Base-by-base conservation (phyloP, 805 yeast genomes). In the Yarrowia sp. region DNA sequence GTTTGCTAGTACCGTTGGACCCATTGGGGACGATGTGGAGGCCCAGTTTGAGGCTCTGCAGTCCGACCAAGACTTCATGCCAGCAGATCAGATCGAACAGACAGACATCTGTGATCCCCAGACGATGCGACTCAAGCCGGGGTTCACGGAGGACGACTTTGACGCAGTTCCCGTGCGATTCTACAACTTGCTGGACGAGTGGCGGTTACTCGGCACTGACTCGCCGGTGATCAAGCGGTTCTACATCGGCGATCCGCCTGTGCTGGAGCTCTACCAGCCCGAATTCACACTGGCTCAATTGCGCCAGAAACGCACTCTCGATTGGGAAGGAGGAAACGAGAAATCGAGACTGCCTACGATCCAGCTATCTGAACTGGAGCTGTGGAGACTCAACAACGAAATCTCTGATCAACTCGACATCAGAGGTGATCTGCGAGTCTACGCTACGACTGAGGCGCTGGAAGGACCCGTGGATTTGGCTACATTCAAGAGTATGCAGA, bases 251-350 rank as follows among this genome's bases (percentile, higher is more conserved):
- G 49, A 42, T n/a, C 64, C 64, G 9, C 36, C 55, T 3, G 36
- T 15, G 7, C 56, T 63, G 15, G 67, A 63, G 46, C 56, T 63
- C 14, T 63, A 63, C 56, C 67, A 16, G 36, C 55, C 56, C 16
- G 32, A 8, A 14, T 48, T 14, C 67, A 48, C 55, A 2, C 32
- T 63, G 36, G 41, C 43, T 41, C 56, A 48, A 32, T 49, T 63
- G 38, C 45, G 67, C 11, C 67, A 63, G 32, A 63, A 63, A 22
- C 56, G 67, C 40, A 48, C 56, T 8, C 56, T 63, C 41, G 67
- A 49, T 32, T 36, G 45, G 43, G 55, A 61, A 8, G 40, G 55
- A 15, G 35, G 53, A 8, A 14, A n/a, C 32, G 26, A 26, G 35
- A 40, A 46, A 5, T 12, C 55, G 3, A 36, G 48, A 10, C 50